phyloP scores from a whole-genome alignment of 2,329 filamentous ascomycete genomes.

The Aspergillus glaucus region DNA sequence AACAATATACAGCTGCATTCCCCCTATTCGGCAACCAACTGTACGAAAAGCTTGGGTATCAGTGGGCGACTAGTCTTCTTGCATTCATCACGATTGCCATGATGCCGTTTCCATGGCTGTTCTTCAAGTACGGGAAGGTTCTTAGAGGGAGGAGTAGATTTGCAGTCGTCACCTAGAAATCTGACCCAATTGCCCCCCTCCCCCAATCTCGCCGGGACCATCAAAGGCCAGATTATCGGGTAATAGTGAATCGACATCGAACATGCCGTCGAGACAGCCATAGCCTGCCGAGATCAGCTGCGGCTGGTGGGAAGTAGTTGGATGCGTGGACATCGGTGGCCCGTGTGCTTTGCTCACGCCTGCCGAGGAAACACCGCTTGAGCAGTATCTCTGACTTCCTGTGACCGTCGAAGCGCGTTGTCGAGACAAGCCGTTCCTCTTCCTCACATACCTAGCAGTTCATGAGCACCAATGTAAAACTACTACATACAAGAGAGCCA shows the following conservation, averaged over 20 bases:
- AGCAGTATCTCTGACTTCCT: background rate
- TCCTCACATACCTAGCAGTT: constrained; percentile 6
- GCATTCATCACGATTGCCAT: background rate
- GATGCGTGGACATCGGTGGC: background rate
- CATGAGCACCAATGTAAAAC: background rate
- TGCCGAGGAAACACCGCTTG: constrained; percentile 1
- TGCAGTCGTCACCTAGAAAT: background rate
- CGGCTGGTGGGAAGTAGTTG: background rate
- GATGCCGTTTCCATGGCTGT: background rate
- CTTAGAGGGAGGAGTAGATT: background rate
- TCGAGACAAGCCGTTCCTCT: constrained; percentile 1
- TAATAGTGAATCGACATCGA: constrained; percentile 8
- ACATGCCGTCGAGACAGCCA: constrained; percentile 7
- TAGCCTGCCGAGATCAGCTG: constrained; percentile 3
- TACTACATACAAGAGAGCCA: background rate
- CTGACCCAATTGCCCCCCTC: too few relatives aligned
- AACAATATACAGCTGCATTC: background rate
- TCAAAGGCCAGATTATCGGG: constrained; percentile 3
- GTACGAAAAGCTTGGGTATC: background rate
- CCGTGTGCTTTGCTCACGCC: background rate
- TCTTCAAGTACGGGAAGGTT: background rate
- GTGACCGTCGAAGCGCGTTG: background rate
- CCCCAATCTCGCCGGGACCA: background rate
- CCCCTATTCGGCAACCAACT: background rate
- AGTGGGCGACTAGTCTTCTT: constrained; percentile 1